phyloP scores from a whole-genome alignment of 345 rosid species.

The Eutrema japonicum region DNA sequence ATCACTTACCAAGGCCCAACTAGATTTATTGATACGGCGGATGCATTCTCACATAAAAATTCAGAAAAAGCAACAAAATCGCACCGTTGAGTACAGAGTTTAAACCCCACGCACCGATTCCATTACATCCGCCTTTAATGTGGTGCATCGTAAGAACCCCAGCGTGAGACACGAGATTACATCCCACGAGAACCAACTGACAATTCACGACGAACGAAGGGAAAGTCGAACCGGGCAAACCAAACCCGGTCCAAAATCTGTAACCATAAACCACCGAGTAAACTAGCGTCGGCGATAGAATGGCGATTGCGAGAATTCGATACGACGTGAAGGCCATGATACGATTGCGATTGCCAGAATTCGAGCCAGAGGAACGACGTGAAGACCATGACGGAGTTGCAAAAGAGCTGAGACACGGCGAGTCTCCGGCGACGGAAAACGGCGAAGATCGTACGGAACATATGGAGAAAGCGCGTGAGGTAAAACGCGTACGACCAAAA shows the following conservation, averaged over 20 bases:
- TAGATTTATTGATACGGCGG: not conserved
- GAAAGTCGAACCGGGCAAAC: constrained; percentile 55
- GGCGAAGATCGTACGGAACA: constrained; percentile 67
- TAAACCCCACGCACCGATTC: constrained; percentile 77
- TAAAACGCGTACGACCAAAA: constrained; percentile 94
- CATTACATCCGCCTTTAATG: constrained; percentile 79
- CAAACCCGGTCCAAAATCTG: constrained; percentile 70
- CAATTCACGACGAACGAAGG: constrained; percentile 67
- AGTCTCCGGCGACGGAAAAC: constrained; percentile 59
- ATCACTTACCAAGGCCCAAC: no score
- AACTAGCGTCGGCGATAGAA: constrained; percentile 66
- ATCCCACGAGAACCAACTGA: constrained; percentile 58
- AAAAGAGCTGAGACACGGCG: constrained; percentile 64
- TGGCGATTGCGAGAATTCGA: constrained; percentile 92
- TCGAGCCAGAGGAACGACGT: constrained; percentile 87
- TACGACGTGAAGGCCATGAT: constrained; percentile 70
- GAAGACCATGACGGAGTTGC: constrained; percentile 60
- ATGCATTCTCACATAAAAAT: constrained; percentile 56
- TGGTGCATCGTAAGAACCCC: constrained; percentile 70
- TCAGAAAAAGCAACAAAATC: constrained; percentile 60
- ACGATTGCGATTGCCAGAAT: constrained; percentile 91
- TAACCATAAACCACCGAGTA: constrained; percentile 76
- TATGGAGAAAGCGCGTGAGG: constrained; percentile 79
- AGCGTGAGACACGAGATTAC: constrained; percentile 66
- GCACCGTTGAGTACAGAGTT: constrained; percentile 65